phyloP scores from a whole-genome alignment of 441 rosid genomes.

The Biscutella laevigata region DNA sequence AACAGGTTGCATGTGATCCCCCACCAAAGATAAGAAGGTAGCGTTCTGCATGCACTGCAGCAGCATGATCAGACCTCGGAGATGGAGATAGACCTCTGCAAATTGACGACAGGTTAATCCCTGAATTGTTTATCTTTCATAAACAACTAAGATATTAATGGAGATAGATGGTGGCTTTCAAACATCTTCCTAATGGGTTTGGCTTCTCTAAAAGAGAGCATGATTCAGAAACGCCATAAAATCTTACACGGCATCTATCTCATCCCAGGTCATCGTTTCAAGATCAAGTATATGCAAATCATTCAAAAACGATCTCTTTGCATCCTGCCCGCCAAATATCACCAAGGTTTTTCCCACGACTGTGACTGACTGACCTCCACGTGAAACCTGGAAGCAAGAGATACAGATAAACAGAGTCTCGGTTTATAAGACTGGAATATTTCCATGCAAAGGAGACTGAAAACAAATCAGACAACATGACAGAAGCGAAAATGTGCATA shows the following conservation, averaged over 20 bases:
- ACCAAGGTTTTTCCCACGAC: slow-evolving; percentile 78
- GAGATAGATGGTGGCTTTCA: not conserved
- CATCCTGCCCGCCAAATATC: slow-evolving; percentile 97
- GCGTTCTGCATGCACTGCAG: slow-evolving; percentile 93
- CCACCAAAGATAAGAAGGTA: slow-evolving; percentile 97
- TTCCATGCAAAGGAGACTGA: slow-evolving; percentile 1
- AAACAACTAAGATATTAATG: not conserved
- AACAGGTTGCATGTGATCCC: slow-evolving; percentile 93
- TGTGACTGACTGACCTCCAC: slow-evolving; percentile 94
- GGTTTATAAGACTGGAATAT: slow-evolving; percentile 7
- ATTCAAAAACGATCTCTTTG: slow-evolving; percentile 77
- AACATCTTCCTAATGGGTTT: not conserved
- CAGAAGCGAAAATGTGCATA: slow-evolving; percentile 32
- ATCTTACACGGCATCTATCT: slow-evolving; percentile 85
- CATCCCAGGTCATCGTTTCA: slow-evolving; percentile 99
- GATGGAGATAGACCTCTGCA: slow-evolving; percentile 88
- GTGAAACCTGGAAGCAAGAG: slow-evolving; percentile 63
- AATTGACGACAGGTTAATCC: slow-evolving; percentile 19
- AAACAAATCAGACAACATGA: slow-evolving; percentile 10
- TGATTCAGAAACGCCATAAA: slow-evolving; percentile 10
- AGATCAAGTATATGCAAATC: slow-evolving; percentile 95
- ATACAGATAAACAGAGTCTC: slow-evolving; percentile 13
- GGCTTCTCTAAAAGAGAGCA: not conserved
- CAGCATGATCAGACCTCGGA: slow-evolving; percentile 95
- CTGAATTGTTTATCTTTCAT: slow-evolving; percentile 10